Evolutionary conservation across 257 asterid species (phyloP).

Genomic region (Voacanga thouarsii): DNA sequence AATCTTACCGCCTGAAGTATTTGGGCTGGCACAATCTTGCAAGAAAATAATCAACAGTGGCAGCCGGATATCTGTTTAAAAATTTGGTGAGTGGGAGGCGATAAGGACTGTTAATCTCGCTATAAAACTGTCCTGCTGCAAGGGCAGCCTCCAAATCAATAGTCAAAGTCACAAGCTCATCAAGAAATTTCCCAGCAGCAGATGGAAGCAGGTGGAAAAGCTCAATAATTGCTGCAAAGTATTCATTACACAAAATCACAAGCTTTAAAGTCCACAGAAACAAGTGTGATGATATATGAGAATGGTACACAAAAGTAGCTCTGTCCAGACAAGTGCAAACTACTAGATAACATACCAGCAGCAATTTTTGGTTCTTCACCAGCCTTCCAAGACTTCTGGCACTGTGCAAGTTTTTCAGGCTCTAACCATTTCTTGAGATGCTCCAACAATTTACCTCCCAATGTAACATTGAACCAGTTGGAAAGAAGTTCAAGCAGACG

Average conservation of each 20-base stretch:
- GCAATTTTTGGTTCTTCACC: constrained; percentile 99
- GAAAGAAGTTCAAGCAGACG: constrained; percentile 96
- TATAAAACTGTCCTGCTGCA: constrained; percentile 93
- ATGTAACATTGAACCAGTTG: constrained; percentile 96
- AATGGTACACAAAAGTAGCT: background rate
- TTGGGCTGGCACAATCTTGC: constrained; percentile 75
- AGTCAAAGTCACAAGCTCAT: constrained; percentile 94
- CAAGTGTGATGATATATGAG: constrained; percentile 4
- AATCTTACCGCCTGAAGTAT: constrained; percentile 82
- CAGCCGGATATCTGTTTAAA: constrained; percentile 86
- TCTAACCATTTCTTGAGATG: constrained; percentile 99
- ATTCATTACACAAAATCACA: constrained; percentile 16
- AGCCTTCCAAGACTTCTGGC: constrained; percentile 99
- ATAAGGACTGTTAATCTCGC: constrained; percentile 98
- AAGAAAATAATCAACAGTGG: constrained; percentile 94
- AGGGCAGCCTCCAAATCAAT: constrained; percentile 96
- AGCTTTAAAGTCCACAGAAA: constrained; percentile 9
- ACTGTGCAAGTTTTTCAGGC: constrained; percentile 92
- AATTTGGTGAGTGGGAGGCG: constrained; percentile 95
- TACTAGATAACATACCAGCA: constrained; percentile 66
- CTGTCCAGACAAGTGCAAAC: background rate
- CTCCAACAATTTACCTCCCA: constrained; percentile 97
- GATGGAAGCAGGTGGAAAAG: constrained; percentile 97
- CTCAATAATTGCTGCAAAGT: constrained; percentile 90
- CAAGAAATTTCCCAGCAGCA: constrained; percentile 98